phyloP scores from a whole-genome alignment of 495 filamentous ascomycete species.

The Penicillium salamii region DNA sequence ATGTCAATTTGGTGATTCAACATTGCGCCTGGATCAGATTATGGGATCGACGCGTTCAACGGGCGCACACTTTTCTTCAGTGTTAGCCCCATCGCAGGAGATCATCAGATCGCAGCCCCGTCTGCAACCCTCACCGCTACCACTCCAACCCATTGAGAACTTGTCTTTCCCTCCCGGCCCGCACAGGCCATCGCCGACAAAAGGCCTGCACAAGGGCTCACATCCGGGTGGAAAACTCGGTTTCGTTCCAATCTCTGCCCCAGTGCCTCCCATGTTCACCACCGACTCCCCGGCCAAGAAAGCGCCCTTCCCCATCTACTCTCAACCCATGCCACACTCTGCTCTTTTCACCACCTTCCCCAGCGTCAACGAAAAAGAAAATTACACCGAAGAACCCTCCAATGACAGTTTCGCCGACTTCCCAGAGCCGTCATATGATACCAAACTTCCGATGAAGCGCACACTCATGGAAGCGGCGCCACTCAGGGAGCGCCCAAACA shows the following conservation, averaged over 20 bases:
- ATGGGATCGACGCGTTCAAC: slow-evolving; percentile 67
- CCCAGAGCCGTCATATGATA: slow-evolving; percentile 53
- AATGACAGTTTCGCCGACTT: slow-evolving; percentile 53
- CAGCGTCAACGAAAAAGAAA: slow-evolving; percentile 61
- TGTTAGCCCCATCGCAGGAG: slow-evolving; percentile 50
- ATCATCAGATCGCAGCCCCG: slow-evolving; percentile 47
- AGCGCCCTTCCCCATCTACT: slow-evolving; percentile 47
- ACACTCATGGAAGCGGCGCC: slow-evolving; percentile 70
- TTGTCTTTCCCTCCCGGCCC: slow-evolving; percentile 47
- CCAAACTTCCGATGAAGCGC: slow-evolving; percentile 62
- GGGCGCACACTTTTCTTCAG: slow-evolving; percentile 62
- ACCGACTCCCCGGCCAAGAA: slow-evolving; percentile 91
- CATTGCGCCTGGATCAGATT: slow-evolving; percentile 10
- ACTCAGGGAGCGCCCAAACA: slow-evolving; percentile 66
- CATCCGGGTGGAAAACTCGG: slow-evolving; percentile 35
- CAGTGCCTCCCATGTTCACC: slow-evolving; percentile 56
- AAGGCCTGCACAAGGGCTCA: slow-evolving; percentile 44
- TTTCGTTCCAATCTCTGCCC: slow-evolving; percentile 69
- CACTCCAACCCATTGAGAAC: slow-evolving; percentile 48
- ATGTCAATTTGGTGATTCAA: slow-evolving; percentile 10
- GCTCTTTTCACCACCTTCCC: slow-evolving; percentile 64
- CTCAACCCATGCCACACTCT: slow-evolving; percentile 54
- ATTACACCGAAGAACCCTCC: slow-evolving; percentile 46
- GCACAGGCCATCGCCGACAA: slow-evolving; percentile 59
- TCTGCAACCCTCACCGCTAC: slow-evolving; percentile 47